Evolutionary conservation across 2,329 filamentous ascomycete genomes (phyloP).

Genomic region (Dothidotthia symphoricarpi): DNA sequence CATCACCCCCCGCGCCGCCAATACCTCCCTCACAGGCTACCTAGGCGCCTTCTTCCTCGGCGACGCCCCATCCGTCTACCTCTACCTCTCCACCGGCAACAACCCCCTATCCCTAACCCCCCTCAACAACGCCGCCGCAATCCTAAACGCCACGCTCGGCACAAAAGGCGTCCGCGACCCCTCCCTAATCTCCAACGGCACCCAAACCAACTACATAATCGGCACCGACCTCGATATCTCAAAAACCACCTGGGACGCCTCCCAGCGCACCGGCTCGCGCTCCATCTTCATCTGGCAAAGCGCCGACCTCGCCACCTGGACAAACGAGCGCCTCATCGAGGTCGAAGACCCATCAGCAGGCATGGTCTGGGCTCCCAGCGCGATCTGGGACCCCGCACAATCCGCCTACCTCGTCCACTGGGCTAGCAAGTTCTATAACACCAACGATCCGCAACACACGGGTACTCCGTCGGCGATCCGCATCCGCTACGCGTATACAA

Average conservation of each 20-base stretch:
- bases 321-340: constrained; percentile 48
- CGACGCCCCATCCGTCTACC: constrained; percentile 54
- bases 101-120: constrained; percentile 50
- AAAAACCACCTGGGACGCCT: constrained; percentile 54
- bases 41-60: constrained; percentile 57
- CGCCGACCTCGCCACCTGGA: constrained; percentile 53
- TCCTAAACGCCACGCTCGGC: constrained; percentile 52
- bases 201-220: constrained; percentile 57
- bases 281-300: constrained; percentile 58
- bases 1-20: constrained; percentile 21
- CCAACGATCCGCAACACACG: constrained; percentile 51
- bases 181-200: constrained; percentile 50
- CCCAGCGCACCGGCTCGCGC: constrained; percentile 53
- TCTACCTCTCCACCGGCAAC: constrained; percentile 56
- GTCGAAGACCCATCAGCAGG: constrained; percentile 56
- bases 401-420: constrained; percentile 51
- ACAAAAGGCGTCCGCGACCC: constrained; percentile 56
- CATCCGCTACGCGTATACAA: constrained; percentile 57
- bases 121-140: constrained; percentile 50
- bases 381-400: constrained; percentile 53
- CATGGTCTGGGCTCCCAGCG: constrained; percentile 60
- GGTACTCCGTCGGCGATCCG: constrained; percentile 45
- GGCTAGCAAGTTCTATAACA: constrained; percentile 49
- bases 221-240: constrained; percentile 56
- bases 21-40: constrained; percentile 50